Evolutionary conservation across 2,329 filamentous ascomycete genomes (phyloP), one percentile per base, ranked within the genome.

Genomic region (Fulvia fulva): DNA sequence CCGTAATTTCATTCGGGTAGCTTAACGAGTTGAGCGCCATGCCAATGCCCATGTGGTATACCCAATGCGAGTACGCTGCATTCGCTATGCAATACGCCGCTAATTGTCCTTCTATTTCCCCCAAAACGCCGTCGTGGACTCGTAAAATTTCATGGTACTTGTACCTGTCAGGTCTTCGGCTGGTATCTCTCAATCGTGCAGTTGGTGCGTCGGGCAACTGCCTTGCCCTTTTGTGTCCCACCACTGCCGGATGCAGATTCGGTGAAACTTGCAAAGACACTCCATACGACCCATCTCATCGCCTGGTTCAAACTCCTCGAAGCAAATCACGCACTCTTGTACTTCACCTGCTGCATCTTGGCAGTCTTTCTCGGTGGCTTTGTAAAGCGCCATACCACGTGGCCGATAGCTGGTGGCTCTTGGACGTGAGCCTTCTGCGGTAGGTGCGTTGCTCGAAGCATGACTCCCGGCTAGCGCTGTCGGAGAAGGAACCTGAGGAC

Each of bases 221-320:
- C 83, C 76, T 65, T 76, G 71, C 67, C 84, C 75, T 73, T 81
- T 81, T 58, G 71, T 77, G 55, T 79, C 78, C 75, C 84, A 85
- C 84, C 84, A 87, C 56, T 79, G 76, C 52, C 80, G 74, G 57
- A 87, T 86, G 67, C 84, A 87, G 50, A 71, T 68, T 67, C 81
- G 78, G 68, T 87, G 84, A 62, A 87, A 87, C 64, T 85, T 85
- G 74, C 84, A 87, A 62, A 84, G 74, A 67, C 84, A 87, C 65
- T 85, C 83, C 67, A 87, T 72, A 59, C 84, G 75, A 9, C 81
- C 83, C 74, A 87, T 76, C 64, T 79, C 75, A 65, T 83, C 81
- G 0, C 84, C 84, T 11, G 80, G 77, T 64, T 83, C 79, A 67
- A 86, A 87, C 56, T 87, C 84, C 62, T 86, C 83, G 67, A 87